phyloP scores from a whole-genome alignment of 345 rosid genomes.

The Reutealis trisperma region DNA sequence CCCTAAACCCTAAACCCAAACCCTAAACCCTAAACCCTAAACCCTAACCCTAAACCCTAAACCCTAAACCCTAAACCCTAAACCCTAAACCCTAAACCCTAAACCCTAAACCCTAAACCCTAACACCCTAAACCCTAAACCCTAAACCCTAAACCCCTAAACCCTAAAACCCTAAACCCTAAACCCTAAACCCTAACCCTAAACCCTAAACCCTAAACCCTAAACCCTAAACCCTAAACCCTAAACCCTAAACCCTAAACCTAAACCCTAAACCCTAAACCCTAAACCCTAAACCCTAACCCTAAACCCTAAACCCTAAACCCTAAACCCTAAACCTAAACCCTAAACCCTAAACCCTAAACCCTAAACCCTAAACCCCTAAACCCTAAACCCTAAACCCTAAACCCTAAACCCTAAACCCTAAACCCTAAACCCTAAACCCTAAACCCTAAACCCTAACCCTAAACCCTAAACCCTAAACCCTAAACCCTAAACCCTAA shows the following conservation, averaged over 20 bases:
- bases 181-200: conserved; percentile 24
- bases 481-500: conserved; percentile 17
- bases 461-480: conserved; percentile 20
- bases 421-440: conserved; percentile 1
- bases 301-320: conserved; percentile 5
- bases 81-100: conserved; percentile 35
- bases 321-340: conserved; percentile 9
- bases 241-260: conserved; percentile 20
- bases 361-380: conserved; percentile 7
- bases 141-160: conserved; percentile 28
- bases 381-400: conserved; percentile 14
- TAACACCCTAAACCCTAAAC: conserved; percentile 24
- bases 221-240: conserved; percentile 17
- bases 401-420: neutral
- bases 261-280: conserved; percentile 20
- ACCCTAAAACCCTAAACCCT: conserved; percentile 21
- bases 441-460: conserved; percentile 10
- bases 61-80: conserved; percentile 23
- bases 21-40: conserved; percentile 21
- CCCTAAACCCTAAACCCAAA: conserved; percentile 21
- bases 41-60: conserved; percentile 28
- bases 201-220: conserved; percentile 27
- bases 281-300: conserved; percentile 24
- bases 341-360: conserved; percentile 22
- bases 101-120: conserved; percentile 43